Evolutionary conservation across 2,329 filamentous ascomycete species (phyloP), one percentile per base, ranked within the genome.

Genomic region (Akanthomyces dipterigenus): DNA sequence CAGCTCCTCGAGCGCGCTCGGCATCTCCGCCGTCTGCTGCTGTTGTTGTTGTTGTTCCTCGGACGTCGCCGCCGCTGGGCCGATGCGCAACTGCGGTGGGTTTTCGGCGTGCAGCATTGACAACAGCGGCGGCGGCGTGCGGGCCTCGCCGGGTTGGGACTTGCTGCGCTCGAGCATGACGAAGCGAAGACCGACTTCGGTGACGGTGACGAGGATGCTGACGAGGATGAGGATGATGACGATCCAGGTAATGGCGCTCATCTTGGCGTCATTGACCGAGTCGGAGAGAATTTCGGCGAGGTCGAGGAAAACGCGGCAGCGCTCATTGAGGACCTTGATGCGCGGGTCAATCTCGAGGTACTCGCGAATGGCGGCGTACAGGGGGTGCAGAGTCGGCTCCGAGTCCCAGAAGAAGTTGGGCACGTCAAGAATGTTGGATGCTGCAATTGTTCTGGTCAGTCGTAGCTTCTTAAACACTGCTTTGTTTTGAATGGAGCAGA

Each of bases 371-470:
- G 93, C 95, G 63, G 86, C 88, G 78, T 99, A 99, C 31, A 99
- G 86, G 0, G 95, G 95, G 72, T 97, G 91, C 0, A 99, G 82
- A 0, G 91, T 97, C 20, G 95, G 95, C 72, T 99, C 95, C 12
- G 90, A 90, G 73, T 98, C 93, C 95, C 95, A 99, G 82, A 98
- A 96, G 82, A 97, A 97, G 72, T 93, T 96, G 63, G 93, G 93
- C 1, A 96, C 91, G 73, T 97, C 93, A 62, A 97, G 88, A 73
- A 97, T 93, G 71, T 98, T 98, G 22, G 90, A 96, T 63, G 92
- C 91, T 96, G 67, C 11, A 14, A 2, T 34, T 34, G 31, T 6
- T 2, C 3, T 20, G 9, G 51, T 55, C 9, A 43, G 36, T 22
- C 36, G 11, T 20, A 14, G 16, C n/a, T 28, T 49, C 24, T 14